Conservation (phyloP, 2,329 filamentous ascomycete genomes). For the Cordyceps cicadae region DNA sequence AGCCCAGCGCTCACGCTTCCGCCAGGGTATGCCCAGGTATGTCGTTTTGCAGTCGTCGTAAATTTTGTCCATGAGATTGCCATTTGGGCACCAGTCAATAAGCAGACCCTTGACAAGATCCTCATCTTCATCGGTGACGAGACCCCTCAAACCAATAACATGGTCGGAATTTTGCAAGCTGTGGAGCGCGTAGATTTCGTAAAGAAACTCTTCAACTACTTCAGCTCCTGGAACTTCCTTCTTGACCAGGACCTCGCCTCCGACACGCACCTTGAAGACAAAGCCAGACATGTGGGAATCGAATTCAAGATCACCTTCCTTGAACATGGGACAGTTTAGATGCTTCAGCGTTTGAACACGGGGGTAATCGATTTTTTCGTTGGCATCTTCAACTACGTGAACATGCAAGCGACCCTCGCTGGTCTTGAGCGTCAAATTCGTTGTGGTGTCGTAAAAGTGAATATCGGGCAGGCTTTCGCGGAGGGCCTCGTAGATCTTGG, state of each 20-base stretch:
- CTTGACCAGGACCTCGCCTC: constrained; percentile 70
- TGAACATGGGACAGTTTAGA: constrained; percentile 54
- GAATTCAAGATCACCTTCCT: constrained; percentile 71
- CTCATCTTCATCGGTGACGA: constrained; percentile 84
- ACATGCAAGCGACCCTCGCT: constrained; percentile 82
- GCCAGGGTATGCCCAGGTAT: constrained; percentile 54
- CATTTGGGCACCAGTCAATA: constrained; percentile 78
- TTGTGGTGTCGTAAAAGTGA: constrained; percentile 92
- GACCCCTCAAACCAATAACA: constrained; percentile 79
- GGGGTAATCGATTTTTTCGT: constrained; percentile 88
- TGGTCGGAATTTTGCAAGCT: constrained; percentile 62
- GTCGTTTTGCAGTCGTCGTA: constrained; percentile 64
- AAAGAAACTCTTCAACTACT: constrained; percentile 91
- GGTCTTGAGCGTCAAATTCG: constrained; percentile 89
- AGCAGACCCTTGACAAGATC: constrained; percentile 77
- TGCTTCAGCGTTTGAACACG: constrained; percentile 65
- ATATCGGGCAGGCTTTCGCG: constrained; percentile 88
- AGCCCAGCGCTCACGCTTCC: constrained; percentile 75
- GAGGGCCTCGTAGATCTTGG: constrained; percentile 89
- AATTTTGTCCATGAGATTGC: constrained; percentile 82
- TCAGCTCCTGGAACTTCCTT: constrained; percentile 97
- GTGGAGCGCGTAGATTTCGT: constrained; percentile 93
- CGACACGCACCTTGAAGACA: constrained; percentile 81
- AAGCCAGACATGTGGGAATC: constrained; percentile 94
- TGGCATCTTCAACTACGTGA: constrained; percentile 94